Percentiles rank a stretch among this genome's conserved stretches.
Evolutionary conservation across 257 asterid species (phyloP).

Genomic region (Mitragyna speciosa): DNA sequence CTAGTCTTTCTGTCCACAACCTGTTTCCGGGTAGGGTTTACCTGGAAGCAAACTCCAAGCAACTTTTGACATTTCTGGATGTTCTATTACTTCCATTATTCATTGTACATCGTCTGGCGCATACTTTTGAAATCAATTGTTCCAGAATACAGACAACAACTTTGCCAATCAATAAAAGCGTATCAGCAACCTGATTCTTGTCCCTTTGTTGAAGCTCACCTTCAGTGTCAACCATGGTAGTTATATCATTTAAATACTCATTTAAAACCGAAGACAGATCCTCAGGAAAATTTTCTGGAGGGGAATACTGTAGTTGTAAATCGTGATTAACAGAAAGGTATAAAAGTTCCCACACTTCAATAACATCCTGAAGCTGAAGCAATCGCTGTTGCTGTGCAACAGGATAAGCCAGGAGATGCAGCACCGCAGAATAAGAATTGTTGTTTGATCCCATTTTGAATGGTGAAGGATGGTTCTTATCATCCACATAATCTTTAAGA

Average conservation of each 20-base stretch:
- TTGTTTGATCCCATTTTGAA: slow-evolving; percentile 36
- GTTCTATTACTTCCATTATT: slow-evolving; percentile 33
- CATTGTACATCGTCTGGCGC: slow-evolving; percentile 32
- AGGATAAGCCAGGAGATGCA: slow-evolving; percentile 60
- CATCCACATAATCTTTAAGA: slow-evolving; percentile 43
- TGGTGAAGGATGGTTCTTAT: slow-evolving; percentile 25
- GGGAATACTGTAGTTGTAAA: slow-evolving; percentile 31
- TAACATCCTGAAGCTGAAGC: slow-evolving; percentile 37
- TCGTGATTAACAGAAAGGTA: slow-evolving; percentile 41
- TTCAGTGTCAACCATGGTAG: slow-evolving; percentile 22
- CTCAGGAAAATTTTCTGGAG: slow-evolving; percentile 41
- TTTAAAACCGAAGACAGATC: slow-evolving; percentile 46
- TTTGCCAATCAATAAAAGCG: slow-evolving; percentile 49
- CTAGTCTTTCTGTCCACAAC: not conserved
- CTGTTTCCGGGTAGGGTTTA: slow-evolving; percentile 26
- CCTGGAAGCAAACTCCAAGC: slow-evolving; percentile 58
- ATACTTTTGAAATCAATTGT: slow-evolving; percentile 34
- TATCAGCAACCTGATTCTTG: slow-evolving; percentile 26
- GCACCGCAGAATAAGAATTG: slow-evolving; percentile 34
- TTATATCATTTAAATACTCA: slow-evolving; percentile 40
- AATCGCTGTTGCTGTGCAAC: slow-evolving; percentile 33
- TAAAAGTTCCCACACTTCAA: slow-evolving; percentile 54
- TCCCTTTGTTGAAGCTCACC: slow-evolving; percentile 35
- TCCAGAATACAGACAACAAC: slow-evolving; percentile 41
- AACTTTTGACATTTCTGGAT: slow-evolving; percentile 29